Conservation (phyloP, 306 rosid species). For the Lotus japonicus region DNA sequence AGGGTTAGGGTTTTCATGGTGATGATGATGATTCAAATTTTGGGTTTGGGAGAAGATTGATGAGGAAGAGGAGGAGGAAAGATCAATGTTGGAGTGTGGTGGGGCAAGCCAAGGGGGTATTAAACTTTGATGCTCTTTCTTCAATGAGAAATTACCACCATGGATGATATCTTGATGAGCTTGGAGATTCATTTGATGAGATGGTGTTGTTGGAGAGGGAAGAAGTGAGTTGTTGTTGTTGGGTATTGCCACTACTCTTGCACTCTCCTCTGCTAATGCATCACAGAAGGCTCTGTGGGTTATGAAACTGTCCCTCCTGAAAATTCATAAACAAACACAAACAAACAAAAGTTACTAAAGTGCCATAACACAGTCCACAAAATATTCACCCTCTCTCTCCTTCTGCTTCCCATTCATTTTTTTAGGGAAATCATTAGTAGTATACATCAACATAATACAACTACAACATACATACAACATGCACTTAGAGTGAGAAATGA, state of each 20-base stretch:
- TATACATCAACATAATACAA: too few relatives aligned
- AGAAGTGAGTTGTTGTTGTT: slow-evolving; percentile 27
- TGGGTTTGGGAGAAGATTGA: slow-evolving; percentile 27
- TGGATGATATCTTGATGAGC: slow-evolving; percentile 19
- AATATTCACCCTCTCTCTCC: background rate
- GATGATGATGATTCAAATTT: too few relatives aligned
- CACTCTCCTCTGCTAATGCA: slow-evolving; percentile 92
- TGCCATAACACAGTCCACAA: background rate
- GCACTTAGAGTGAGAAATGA: too few relatives aligned
- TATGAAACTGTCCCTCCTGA: slow-evolving; percentile 96
- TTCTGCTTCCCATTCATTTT: background rate
- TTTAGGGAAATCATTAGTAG: too few relatives aligned
- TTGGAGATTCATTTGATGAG: slow-evolving; percentile 35
- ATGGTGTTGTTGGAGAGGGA: slow-evolving; percentile 24
- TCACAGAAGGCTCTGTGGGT: slow-evolving; percentile 99
- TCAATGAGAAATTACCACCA: slow-evolving; percentile 32
- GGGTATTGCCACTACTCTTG: slow-evolving; percentile 28
- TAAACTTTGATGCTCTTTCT: slow-evolving; percentile 45
- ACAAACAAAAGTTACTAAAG: slow-evolving; percentile 19
- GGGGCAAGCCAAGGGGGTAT: slow-evolving; percentile 64
- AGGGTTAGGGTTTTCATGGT: slow-evolving; percentile 71
- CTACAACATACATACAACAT: too few relatives aligned
- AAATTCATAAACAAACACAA: slow-evolving; percentile 21
- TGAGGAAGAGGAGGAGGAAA: slow-evolving; percentile 25
- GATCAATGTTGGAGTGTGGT: background rate